Base-by-base conservation (phyloP, 257 asterid genomes). In the Leptodermis oblonga region DNA sequence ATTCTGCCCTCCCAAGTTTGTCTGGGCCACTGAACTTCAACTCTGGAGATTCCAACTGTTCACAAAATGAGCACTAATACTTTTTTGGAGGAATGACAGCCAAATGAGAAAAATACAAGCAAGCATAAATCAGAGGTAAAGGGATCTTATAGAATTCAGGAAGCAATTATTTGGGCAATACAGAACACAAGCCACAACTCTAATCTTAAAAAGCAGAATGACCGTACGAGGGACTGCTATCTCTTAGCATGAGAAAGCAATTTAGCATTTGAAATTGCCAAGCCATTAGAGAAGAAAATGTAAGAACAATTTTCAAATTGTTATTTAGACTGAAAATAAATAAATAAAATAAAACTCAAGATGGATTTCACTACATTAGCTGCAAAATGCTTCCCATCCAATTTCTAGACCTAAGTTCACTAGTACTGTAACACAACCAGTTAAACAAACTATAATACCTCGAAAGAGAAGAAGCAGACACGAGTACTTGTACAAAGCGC, bases 1-100 rank as follows among this genome's bases (percentile, higher is more conserved):
- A 93, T 17, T 89, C 96, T 49, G 55, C 65, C 83, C 78, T 87
- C 73, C 92, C 97, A 58, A 93, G 92, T 75, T 93, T 93, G 59
- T 87, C 86, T 0, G 91, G 88, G 70, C 99, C 99, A 18, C 88
- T 88, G 81, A 93, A 85, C 83, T 93, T 88, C 90, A 93, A 84
- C 81, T 86, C 96, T 85, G 99, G 99, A 85, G 90, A 93, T 87
- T 93, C 99, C 96, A 93, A 82, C 99, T 93, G 96, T 84, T 77
- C 70, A 87, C 74, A 82, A 78, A 78, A 85, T 87, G 87, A 88
- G 83, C 73, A 82, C 73, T 75, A 77, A 78, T 71, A 71, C 82
- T 83, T 80, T n/a, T 80, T 78, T 48, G 69, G 73, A 67, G 61
- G 70, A 76, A 82, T 65, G 56, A 74, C n/a, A 42, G 70, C 43